Evolutionary conservation across 257 asterid genomes (phyloP), one percentile per base, ranked within the genome.

Genomic region (Leonotis leonurus): DNA sequence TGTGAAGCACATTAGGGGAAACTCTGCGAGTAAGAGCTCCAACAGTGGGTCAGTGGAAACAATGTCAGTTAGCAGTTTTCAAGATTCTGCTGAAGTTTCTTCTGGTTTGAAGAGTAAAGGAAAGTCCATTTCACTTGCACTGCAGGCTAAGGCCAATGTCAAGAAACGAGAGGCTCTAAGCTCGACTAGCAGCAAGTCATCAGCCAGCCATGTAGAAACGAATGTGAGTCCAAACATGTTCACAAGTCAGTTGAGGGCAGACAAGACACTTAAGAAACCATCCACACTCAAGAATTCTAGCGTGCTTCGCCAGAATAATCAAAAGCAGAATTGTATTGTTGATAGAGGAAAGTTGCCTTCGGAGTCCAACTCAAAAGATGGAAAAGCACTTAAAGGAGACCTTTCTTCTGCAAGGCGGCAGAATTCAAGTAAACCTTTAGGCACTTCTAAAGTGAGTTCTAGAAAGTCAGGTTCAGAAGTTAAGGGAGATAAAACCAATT

Each of bases 111-210:
- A 70, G 45, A 62, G 66, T 57, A 88, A 70, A 65, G 95, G 84
- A 17, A 92, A 82, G 64, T 83, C 96, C 13, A 65, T 92, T 53
- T 89, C 99, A 11, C 93, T 92, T 52, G 99, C 97, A 21, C 65
- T 89, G 51, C 97, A 85, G 74, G 97, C 99, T 16, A 93, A 93
- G 77, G 88, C 76, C 36, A 89, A 89, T 64, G 94, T 89, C 62
- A 88, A 77, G 81, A 89, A 83, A 83, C 74, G 96, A 76, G 94
- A 80, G 73, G 82, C 83, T 39, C 54, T 76, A 41, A 76, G 67
- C 56, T 14, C 60, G 32, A 56, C 37, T 59, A 60, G 82, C 58
- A 72, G 71, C 60, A 77, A 67, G 56, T 66, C 27, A 36, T 22
- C 55, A 20, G 76, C 26, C 40, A 71, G 57, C 67, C 76, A 58